phyloP scores from a whole-genome alignment of 306 rosid species.

The Quercus alba region DNA sequence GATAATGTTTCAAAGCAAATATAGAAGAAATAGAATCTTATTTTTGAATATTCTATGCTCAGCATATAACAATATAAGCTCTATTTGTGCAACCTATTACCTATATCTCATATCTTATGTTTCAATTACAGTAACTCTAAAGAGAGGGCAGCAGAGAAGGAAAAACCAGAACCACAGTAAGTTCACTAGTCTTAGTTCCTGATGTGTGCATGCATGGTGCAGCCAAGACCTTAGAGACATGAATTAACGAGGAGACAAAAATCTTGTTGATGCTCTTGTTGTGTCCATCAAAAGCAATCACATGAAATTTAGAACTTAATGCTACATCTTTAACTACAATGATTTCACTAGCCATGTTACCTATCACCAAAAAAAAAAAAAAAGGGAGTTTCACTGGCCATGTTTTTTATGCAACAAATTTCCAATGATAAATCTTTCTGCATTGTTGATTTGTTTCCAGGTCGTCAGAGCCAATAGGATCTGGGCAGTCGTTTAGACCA shows the following conservation, averaged over 20 bases:
- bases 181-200: constrained; percentile 22
- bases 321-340: not conserved
- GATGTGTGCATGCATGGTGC: not conserved
- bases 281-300: not conserved
- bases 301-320: not conserved
- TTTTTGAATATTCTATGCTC: not conserved
- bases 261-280: not conserved
- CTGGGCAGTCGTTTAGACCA: constrained; percentile 65
- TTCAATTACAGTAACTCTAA: constrained; percentile 47
- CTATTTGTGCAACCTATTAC: not conserved
- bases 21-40: not conserved
- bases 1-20: not conserved
- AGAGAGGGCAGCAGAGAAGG: constrained; percentile 35
- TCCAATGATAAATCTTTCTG: not conserved
- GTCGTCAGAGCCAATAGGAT: constrained; percentile 74
- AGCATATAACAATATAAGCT: not conserved
- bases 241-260: not conserved
- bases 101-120: constrained; percentile 6
- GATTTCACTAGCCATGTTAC: not conserved
- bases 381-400: too few relatives aligned
- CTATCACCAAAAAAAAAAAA: too few relatives aligned
- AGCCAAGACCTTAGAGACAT: constrained; percentile 5
- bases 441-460: constrained; percentile 36
- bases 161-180: constrained; percentile 42
- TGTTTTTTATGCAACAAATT: not conserved